Evolutionary conservation across 2,329 filamentous ascomycete species (phyloP).

Genomic region (Aspergillus terreus): DNA sequence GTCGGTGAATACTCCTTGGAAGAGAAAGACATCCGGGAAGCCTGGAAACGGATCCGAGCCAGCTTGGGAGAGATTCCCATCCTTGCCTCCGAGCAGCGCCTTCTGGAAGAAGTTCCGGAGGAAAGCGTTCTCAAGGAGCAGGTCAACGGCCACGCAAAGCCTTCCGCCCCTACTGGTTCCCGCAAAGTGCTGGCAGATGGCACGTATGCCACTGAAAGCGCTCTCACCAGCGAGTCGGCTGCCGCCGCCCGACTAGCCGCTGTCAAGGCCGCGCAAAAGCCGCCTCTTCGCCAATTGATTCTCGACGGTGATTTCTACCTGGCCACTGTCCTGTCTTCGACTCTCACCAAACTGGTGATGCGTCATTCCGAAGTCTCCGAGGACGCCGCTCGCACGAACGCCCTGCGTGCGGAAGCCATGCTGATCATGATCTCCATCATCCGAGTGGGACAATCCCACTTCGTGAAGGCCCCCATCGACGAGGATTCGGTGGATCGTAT

Average conservation of each 20-base stretch:
- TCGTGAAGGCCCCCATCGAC: constrained; percentile 94
- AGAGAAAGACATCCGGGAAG: constrained; percentile 88
- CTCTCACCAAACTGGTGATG: constrained; percentile 96
- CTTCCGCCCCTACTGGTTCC: constrained; percentile 73
- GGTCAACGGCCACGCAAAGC: constrained; percentile 75
- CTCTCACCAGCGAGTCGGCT: constrained; percentile 86
- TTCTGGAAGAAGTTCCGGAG: constrained; percentile 78
- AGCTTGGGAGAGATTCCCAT: constrained; percentile 97
- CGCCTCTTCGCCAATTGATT: constrained; percentile 88
- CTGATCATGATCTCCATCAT: constrained; percentile 99
- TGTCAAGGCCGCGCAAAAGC: constrained; percentile 95
- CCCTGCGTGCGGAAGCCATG: constrained; percentile 94
- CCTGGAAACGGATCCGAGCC: constrained; percentile 92
- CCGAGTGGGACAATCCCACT: constrained; percentile 96
- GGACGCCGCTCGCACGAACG: constrained; percentile 83
- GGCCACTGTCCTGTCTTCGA: constrained; percentile 90
- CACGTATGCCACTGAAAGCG: constrained; percentile 95
- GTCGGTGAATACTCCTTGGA: constrained; percentile 95
- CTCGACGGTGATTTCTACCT: constrained; percentile 97
- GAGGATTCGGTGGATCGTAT: constrained; percentile 98
- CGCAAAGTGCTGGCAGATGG: constrained; percentile 92
- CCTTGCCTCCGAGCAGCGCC: constrained; percentile 85
- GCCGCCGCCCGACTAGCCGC: constrained; percentile 89
- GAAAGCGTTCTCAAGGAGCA: constrained; percentile 64
- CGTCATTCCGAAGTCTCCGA: constrained; percentile 89